Evolutionary conservation across 164 flowering plant species (phyloP), one percentile per base, ranked within the genome.

Genomic region (Sextonia rubra): DNA sequence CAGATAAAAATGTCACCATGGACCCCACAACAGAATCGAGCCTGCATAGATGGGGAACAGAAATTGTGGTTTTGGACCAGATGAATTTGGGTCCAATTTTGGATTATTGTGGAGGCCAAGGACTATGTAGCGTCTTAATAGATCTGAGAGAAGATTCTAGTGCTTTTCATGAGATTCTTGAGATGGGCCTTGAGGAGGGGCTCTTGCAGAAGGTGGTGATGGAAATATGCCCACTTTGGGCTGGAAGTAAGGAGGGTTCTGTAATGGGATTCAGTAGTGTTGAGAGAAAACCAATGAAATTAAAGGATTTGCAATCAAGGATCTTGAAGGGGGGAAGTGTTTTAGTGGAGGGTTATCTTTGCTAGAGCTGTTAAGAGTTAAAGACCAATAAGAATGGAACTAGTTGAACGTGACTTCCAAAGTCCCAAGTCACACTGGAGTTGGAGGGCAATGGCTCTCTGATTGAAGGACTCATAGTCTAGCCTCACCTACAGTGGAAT

Each of bases 171-270:
- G 89, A 82, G 73, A 80, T 91, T 52, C 70, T 90, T 26, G 71
- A 77, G 60, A 86, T 87, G 62, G 85, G 85, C 52, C 71, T 89
- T 62, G 85, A 87, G 73, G 73, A 80, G 12, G 82, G 86, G 65
- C 68, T 87, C 75, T 68, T 92, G 71, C 94, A 91, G 64, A 92
- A 92, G 68, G 75, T 91, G 44, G 79, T 91, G 64, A 78, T 85
- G 73, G 98, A 91, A 79, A 76, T 93, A 4, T 76, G 86, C 75
- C 93, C 97, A 18, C 11, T 77, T 68, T 89, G 91, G 90, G 82
- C 61, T 76, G 81, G 58, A 72, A 68, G 69, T 62, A 69, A 61
- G 17, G 79, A 74, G 37, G 63, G 44, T 23, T 47, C 18, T 4
- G 63, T 65, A 18, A 56, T 69, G 32, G 66, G 68, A 27, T 56